phyloP scores from a whole-genome alignment of 352 stramenopile species.

The Globisporangium carolinianum region DNA sequence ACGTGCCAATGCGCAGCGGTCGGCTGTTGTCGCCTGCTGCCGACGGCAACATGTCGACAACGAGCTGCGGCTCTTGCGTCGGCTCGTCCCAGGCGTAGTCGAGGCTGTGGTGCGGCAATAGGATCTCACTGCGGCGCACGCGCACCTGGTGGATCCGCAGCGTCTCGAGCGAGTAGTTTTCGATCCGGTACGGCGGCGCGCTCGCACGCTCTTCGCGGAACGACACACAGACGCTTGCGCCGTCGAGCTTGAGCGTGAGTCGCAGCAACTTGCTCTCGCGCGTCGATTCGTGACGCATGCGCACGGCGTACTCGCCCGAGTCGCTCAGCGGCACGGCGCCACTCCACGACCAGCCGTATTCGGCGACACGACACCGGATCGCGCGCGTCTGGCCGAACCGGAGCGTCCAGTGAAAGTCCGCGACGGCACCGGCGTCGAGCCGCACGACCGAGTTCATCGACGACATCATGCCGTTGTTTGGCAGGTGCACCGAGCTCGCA shows the following conservation, averaged over 20 bases:
- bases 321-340: slow-evolving; percentile 68
- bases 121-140: slow-evolving; percentile 76
- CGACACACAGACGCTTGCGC: slow-evolving; percentile 73
- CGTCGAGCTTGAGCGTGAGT: slow-evolving; percentile 72
- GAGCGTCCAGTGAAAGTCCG: slow-evolving; percentile 82
- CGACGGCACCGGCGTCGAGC: slow-evolving; percentile 62
- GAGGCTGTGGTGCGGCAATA: slow-evolving; percentile 80
- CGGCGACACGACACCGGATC: slow-evolving; percentile 68
- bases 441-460: slow-evolving; percentile 62
- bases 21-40: slow-evolving; percentile 83
- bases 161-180: slow-evolving; percentile 87
- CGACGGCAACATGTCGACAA: slow-evolving; percentile 86
- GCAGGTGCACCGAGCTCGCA: slow-evolving; percentile 25
- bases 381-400: slow-evolving; percentile 61
- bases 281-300: slow-evolving; percentile 78
- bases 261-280: slow-evolving; percentile 72
- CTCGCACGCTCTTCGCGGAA: slow-evolving; percentile 73
- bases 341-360: slow-evolving; percentile 81
- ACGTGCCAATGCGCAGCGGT: slow-evolving; percentile 76
- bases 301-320: slow-evolving; percentile 74
- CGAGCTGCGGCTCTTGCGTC: slow-evolving; percentile 65
- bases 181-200: slow-evolving; percentile 77
- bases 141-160: slow-evolving; percentile 79
- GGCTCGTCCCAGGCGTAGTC: slow-evolving; percentile 88
- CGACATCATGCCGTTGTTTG: slow-evolving; percentile 46